Base-by-base conservation (phyloP, 768 basidiomycete genomes). In the Austroboletus eburneus region DNA sequence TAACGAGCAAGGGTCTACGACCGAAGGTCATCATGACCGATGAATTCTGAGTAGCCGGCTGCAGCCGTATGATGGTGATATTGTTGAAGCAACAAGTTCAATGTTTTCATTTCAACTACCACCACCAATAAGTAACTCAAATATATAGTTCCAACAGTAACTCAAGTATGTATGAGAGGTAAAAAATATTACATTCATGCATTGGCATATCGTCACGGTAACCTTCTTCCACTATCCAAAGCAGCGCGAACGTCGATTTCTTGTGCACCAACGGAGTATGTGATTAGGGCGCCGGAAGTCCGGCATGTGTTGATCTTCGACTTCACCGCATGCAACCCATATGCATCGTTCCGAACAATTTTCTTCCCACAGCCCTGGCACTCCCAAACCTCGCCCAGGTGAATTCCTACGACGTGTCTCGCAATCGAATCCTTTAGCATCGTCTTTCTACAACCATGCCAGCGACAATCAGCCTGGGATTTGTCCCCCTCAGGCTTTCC, bases 371-470 rank as follows among this genome's bases (percentile, higher is more conserved):
- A 64, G 0, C 43, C 41, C 23, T 8, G 27, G n/a, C 59, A 58
- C 14, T 43, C n/a, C 51, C 45, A 54, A 23, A 45, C 44, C 40
- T 59, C 47, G 9, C 25, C 46, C 0, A 62, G 42, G 18, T 64
- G 62, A 6, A 46, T n/a, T 5, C 41, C 34, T 0, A 55, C 36
- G 0, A 63, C 22, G 6, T 63, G 59, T 2, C 62, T 43, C 2
- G 38, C 21, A 4, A 62, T 39, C 17, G 57, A 62, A 24, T 62
- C 63, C 34, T 62, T 64, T 6, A 45, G 17, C 56, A 64, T 64
- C 2, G 4, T 33, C 37, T 43, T 40, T 1, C 29, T 36, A n/a
- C 59, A 64, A n/a, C 14, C 21, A 0, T 43, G 34, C 57, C 57
- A 58, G 16, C 24, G 30, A 35, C 57, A 59, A 2, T 30, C 9